Conservation (phyloP, 208 protist genomes). For the Leishmania gerbilli region DNA sequence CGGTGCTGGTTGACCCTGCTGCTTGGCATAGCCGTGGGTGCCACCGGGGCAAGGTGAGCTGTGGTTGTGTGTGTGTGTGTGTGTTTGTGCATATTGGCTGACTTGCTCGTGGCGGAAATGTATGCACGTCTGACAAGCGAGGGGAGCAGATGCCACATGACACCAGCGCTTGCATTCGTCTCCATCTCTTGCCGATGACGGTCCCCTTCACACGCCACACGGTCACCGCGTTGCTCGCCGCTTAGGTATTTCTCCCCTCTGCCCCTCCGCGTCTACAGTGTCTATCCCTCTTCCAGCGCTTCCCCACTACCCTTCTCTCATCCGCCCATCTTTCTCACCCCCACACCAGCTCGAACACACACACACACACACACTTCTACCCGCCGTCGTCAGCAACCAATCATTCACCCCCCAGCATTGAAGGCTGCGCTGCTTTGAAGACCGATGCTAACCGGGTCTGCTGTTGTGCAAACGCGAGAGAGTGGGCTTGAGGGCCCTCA, state of each 20-base stretch:
- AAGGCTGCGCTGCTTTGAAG: neutral
- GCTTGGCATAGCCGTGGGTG: too few relatives aligned
- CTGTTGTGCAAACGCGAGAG: neutral
- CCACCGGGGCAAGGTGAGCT: too few relatives aligned
- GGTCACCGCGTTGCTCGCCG: neutral
- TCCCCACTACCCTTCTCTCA: neutral
- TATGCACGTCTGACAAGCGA: too few relatives aligned
- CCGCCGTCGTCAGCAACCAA: neutral
- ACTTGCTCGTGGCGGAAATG: too few relatives aligned
- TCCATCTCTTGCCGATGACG: neutral
- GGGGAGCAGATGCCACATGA: too few relatives aligned
- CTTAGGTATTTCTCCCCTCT: neutral
- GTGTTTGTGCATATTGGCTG: too few relatives aligned
- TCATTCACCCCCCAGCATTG: neutral
- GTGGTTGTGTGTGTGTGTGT: too few relatives aligned
- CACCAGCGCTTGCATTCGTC: neutral
- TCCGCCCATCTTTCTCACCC: neutral
- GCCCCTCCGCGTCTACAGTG: neutral
- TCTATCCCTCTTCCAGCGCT: neutral
- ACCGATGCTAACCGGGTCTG: neutral
- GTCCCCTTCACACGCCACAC: neutral
- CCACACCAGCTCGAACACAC: neutral
- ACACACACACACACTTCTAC: neutral
- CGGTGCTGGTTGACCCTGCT: too few relatives aligned
- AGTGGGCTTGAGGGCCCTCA: neutral